phyloP scores from a whole-genome alignment of 2,329 filamentous ascomycete genomes.

The Rhynchosporium agropyri region DNA sequence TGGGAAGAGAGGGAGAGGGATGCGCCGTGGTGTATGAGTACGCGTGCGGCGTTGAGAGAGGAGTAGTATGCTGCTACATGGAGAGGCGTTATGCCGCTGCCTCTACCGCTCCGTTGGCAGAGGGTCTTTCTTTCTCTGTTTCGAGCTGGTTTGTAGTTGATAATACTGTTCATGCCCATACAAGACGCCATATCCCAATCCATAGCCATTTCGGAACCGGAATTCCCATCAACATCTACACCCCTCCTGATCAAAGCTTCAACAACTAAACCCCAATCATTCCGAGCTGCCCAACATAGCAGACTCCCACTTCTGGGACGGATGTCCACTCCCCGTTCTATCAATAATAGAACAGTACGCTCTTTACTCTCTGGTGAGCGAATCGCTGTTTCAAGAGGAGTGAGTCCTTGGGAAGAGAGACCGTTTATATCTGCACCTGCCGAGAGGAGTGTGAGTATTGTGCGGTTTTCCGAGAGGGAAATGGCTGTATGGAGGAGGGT shows the following conservation, averaged over 20 bases:
- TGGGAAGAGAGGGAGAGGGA: not conserved
- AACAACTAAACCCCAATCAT: not conserved
- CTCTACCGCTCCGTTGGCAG: not conserved
- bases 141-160: not conserved
- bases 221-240: not conserved
- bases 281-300: conserved; percentile 1
- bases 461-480: too few species aligned
- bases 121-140: not conserved
- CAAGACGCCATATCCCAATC: not conserved
- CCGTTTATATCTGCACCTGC: conserved; percentile 7
- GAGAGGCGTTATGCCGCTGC: not conserved
- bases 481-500: conserved; percentile 3
- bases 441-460: conserved; percentile 1
- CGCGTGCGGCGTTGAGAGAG: not conserved
- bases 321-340: not conserved
- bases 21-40: conserved; percentile 4
- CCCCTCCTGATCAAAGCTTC: not conserved
- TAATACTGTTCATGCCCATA: not conserved
- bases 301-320: not conserved
- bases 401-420: not conserved
- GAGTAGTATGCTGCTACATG: not conserved
- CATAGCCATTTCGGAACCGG: not conserved
- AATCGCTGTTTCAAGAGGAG: not conserved
- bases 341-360: not conserved
- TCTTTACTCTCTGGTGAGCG: not conserved